Evolutionary conservation across 1,139 yeast genomes (phyloP), one percentile per base, ranked within the genome.

Genomic region (Sugiyamaella neomexicana): DNA sequence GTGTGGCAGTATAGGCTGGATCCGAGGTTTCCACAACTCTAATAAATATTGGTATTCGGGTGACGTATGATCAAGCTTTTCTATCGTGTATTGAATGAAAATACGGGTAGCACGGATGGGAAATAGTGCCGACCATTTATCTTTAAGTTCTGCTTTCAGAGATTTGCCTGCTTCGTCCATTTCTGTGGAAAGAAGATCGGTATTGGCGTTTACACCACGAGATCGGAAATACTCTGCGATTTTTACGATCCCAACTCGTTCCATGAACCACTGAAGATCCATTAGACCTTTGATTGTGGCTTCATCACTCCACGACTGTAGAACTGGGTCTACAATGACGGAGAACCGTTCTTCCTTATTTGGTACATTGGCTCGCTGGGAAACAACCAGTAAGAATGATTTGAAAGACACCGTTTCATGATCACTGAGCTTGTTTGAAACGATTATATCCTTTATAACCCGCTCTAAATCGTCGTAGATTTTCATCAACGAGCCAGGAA

Each of bases 261-360:
- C 98, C 97, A 93, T 91, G 64, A 95, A 95, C 97, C 98, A 91
- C 60, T 89, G 96, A 51, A 95, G 76, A 65, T 93, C 96, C 69
- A 85, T 77, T 39, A 93, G 74, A 0, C 97, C 98, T 65, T 89
- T 89, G 62, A 89, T 90, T 0, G 98, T 91, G 15, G 83, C 85
- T 13, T 93, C 93, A 50, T 91, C 89, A 1, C 93, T 85, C 99
- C 99, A 95, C 0, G 97, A 95, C 36, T 80, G 74, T 49, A 95
- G 74, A 63, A 93, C 97, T 0, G 97, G 96, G 67, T 91, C 98
- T 2, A 93, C 99, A 56, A 95, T 87, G 51, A 82, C 81, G 13
- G 90, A 80, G 70, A 95, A 95, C 58, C 90, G 75, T 58, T 83
- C 89, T 55, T 84, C 86, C 58, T 80, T 80, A 65, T 85, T 83